Evolutionary conservation across 495 filamentous ascomycete species (phyloP).

Genomic region (Lasiosphaeria ovina): DNA sequence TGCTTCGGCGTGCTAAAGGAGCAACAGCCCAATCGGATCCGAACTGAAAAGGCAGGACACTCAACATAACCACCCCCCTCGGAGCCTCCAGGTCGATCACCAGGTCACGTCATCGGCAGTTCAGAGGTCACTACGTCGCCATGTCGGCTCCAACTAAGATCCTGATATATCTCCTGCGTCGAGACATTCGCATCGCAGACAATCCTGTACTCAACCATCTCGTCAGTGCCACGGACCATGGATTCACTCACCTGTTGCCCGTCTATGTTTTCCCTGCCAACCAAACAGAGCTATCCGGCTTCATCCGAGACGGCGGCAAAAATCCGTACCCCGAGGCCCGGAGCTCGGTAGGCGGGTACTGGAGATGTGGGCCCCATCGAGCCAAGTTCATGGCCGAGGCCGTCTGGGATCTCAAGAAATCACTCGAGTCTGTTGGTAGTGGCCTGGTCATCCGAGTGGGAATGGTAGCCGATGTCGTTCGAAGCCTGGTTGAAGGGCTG

Average conservation of each 20-base stretch:
- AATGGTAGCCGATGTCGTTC: constrained; percentile 50
- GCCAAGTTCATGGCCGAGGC: constrained; percentile 65
- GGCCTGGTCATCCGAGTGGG: constrained; percentile 65
- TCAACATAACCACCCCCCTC: not conserved
- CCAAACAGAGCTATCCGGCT: constrained; percentile 69
- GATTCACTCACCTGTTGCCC: constrained; percentile 65
- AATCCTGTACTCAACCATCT: constrained; percentile 64
- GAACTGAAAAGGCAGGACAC: not conserved
- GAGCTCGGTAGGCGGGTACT: constrained; percentile 56
- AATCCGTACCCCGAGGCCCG: constrained; percentile 61
- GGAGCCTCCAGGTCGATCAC: not conserved
- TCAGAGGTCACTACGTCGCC: constrained; percentile 3
- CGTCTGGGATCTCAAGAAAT: constrained; percentile 64
- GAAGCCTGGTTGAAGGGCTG: constrained; percentile 49
- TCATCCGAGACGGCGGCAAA: constrained; percentile 43
- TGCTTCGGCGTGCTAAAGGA: not conserved
- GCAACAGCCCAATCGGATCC: not conserved
- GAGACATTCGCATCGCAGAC: constrained; percentile 66
- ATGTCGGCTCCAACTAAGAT: constrained; percentile 40
- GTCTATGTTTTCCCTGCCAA: constrained; percentile 62
- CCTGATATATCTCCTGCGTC: constrained; percentile 61
- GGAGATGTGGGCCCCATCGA: constrained; percentile 66
- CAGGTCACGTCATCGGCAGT: not conserved
- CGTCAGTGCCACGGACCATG: constrained; percentile 41
- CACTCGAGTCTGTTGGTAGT: constrained; percentile 53